Evolutionary conservation across 192 early-diverging fungal species (phyloP).

Genomic region (Geosiphon pyriformis): DNA sequence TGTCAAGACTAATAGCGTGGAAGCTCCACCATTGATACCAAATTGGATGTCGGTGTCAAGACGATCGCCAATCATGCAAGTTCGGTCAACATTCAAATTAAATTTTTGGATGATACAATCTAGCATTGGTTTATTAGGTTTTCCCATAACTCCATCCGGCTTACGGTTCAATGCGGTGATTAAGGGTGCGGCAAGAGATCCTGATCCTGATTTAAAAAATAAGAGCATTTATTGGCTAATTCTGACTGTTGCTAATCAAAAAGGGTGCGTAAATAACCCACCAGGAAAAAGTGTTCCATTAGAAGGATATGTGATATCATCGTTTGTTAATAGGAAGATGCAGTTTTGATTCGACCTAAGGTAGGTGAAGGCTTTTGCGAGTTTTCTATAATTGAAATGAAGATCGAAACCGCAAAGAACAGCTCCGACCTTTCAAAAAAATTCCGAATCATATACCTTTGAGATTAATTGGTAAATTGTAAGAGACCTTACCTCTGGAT

Average conservation of each 20-base stretch:
- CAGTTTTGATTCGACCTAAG: conserved; percentile 55
- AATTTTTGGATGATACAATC: conserved; percentile 85
- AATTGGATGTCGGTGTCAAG: conserved; percentile 96
- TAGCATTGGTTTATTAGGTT: conserved; percentile 91
- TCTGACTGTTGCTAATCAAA: no score
- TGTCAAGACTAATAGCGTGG: conserved; percentile 88
- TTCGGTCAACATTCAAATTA: conserved; percentile 68
- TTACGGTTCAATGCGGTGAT: conserved; percentile 66
- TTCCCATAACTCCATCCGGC: conserved; percentile 84
- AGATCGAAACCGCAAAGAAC: conserved; percentile 92
- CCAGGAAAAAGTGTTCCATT: conserved; percentile 64
- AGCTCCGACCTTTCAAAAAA: conserved; percentile 73
- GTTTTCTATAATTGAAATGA: conserved; percentile 89
- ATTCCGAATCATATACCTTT: no score
- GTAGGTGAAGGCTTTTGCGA: conserved; percentile 86
- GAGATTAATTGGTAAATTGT: no score
- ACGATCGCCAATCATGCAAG: conserved; percentile 97
- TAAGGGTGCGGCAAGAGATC: conserved; percentile 73
- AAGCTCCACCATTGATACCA: conserved; percentile 78
- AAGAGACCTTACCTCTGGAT: conserved; percentile 36
- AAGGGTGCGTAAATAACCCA: no score
- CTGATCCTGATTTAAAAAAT: no score
- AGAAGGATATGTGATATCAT: conserved; percentile 84
- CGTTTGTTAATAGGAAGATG: conserved; percentile 91
- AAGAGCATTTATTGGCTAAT: no score